Conservation (phyloP, 495 filamentous ascomycete species). For the Penicillium nucicola region DNA sequence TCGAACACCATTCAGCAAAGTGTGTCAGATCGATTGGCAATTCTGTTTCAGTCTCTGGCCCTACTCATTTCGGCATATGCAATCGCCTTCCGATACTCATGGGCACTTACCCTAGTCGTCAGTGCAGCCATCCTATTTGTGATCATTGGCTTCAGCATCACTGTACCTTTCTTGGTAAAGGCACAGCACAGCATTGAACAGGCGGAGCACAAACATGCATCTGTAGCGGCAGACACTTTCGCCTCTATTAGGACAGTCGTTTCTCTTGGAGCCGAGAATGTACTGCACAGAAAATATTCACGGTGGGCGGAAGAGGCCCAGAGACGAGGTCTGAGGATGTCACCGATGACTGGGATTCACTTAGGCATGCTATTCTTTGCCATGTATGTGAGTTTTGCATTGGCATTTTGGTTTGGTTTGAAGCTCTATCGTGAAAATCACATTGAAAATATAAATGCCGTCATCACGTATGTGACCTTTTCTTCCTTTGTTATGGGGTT, state of each 20-base stretch:
- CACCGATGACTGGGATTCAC: constrained; percentile 24
- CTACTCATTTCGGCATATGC: constrained; percentile 50
- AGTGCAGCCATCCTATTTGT: constrained; percentile 40
- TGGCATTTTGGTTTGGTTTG: constrained; percentile 53
- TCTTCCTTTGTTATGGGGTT: constrained; percentile 1
- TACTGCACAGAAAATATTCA: constrained; percentile 36
- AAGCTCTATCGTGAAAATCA: constrained; percentile 34
- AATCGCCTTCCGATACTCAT: constrained; percentile 48
- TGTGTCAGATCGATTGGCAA: constrained; percentile 57
- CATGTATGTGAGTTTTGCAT: constrained; percentile 44
- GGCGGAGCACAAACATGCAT: constrained; percentile 31
- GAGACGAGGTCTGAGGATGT: constrained; percentile 42
- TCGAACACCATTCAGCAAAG: constrained; percentile 64
- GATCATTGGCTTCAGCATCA: constrained; percentile 22
- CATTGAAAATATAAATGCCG: constrained; percentile 40
- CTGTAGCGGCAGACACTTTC: constrained; percentile 49
- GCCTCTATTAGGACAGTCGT: constrained; percentile 50
- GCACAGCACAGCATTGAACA: constrained; percentile 24
- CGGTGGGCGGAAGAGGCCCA: constrained; percentile 57
- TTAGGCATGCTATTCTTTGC: constrained; percentile 34
- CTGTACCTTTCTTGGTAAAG: constrained; percentile 42
- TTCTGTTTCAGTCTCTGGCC: constrained; percentile 46
- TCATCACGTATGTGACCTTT: constrained; percentile 44
- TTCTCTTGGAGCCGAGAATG: constrained; percentile 46
- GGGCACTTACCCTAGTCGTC: constrained; percentile 45